Percentiles rank a stretch among this genome's conserved stretches.
Evolutionary conservation across 2,329 filamentous ascomycete genomes (phyloP).

Genomic region (Venturia asperata): DNA sequence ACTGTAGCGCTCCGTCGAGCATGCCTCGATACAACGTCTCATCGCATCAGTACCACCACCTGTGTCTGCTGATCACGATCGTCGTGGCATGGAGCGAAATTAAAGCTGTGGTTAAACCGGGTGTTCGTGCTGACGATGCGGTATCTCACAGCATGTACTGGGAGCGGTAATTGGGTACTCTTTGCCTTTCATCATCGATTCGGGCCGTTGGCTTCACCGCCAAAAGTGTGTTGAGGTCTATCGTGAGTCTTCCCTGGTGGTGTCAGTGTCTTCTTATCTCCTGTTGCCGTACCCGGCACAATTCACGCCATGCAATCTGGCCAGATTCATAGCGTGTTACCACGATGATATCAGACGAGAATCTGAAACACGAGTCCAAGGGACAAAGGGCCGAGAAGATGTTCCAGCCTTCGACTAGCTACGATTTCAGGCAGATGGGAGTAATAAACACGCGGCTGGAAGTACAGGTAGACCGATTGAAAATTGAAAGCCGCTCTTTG

Average conservation of each 20-base stretch:
- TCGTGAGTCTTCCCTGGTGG: background rate
- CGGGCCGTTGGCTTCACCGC: background rate
- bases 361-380: background rate
- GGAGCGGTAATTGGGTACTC: background rate
- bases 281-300: background rate
- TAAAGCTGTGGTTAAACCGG: constrained; percentile 20
- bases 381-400: background rate
- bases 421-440: background rate
- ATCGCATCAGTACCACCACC: background rate
- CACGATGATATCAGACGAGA: no score
- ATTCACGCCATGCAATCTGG: no score
- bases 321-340: no score
- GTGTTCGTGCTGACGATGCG: background rate
- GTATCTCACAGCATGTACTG: constrained; percentile 1
- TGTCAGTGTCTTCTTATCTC: background rate
- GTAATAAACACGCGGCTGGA: background rate
- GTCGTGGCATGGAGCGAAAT: background rate
- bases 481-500: background rate
- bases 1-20: background rate
- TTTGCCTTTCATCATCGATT: background rate
- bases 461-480: background rate
- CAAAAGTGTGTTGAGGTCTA: background rate
- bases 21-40: background rate
- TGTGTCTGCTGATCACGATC: constrained; percentile 5
- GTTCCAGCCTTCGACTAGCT: background rate